phyloP scores from a whole-genome alignment of 179 eudicot species.

The Beta corolliflora region DNA sequence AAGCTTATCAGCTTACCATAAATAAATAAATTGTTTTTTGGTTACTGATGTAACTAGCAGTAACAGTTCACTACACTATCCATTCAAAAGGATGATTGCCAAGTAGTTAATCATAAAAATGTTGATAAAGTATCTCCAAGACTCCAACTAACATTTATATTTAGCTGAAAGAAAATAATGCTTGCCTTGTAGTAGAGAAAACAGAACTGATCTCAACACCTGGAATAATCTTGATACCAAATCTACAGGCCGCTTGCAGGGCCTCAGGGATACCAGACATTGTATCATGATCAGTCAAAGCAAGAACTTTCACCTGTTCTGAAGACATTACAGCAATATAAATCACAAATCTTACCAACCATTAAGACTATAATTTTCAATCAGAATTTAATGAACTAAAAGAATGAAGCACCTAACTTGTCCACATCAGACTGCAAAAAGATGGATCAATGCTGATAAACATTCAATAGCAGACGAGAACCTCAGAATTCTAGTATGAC shows the following conservation, averaged over 20 bases:
- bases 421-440: background rate
- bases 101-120: background rate
- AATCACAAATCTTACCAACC: conserved; percentile 32
- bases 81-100: background rate
- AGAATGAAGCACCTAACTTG: background rate
- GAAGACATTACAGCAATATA: conserved; percentile 43
- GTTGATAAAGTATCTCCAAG: background rate
- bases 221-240: conserved; percentile 91
- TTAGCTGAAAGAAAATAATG: conserved; percentile 10
- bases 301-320: conserved; percentile 97
- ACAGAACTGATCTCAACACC: conserved; percentile 96
- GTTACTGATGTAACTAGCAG: background rate
- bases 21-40: background rate
- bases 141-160: background rate
- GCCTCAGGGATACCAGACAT: conserved; percentile 96
- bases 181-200: conserved; percentile 63
- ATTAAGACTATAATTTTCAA: background rate
- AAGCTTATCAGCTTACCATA: background rate
- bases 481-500: background rate
- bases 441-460: background rate
- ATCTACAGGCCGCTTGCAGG: conserved; percentile 68
- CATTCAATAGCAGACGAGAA: background rate
- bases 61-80: background rate
- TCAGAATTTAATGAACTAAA: background rate
- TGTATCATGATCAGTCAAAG: conserved; percentile 99